Base-by-base conservation (phyloP, 2,329 filamentous ascomycete species). In the Xylariaceae sp. region DNA sequence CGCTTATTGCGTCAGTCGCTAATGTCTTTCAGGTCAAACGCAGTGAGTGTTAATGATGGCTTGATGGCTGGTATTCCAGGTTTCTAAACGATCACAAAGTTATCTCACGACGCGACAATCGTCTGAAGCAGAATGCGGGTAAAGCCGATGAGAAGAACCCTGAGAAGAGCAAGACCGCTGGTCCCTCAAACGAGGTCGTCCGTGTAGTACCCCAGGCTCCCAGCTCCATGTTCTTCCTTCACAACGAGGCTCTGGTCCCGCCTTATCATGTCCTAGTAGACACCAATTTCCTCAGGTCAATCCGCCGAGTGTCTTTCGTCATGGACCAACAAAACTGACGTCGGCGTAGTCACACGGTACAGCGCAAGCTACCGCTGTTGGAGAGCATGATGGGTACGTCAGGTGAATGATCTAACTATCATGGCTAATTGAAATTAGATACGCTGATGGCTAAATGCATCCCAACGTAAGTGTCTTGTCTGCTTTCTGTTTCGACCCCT, bases 281-380 rank as follows among this genome's bases (percentile, higher is more conserved):
- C 68, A 92, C 90, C 68, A 95, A 95, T 67, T 96, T 96, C 66
- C 79, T 96, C 55, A 89, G 33, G 33, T 36, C 5, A 85, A 17
- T 14, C 12, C 12, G 12, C 15, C 12, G 39, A 41, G 19, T 3
- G 14, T 22, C 18, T 41, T 5, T 6, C 39, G 39, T n/a, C n/a
- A 17, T 18, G 11, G 11, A 14, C 12, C 4, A 4, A 10, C 4
- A 14, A 12, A 3, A 15, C 33, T 36, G 33, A 36, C 33, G 9
- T 36, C 33, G 4, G 12, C 33, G 10, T 36, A 36, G 44, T 49
- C 90, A 96, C 70, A 94, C 90, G 0, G 89, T 97, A 2, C 88
- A 91, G 69, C 83, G 87, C 59, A 97, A 99, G 73, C 81, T 97
- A 17, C 89, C 91, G 32, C 75, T 97, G 11, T 78, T 95, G 17